Evolutionary conservation across 73 alveolate species (phyloP), one percentile per base, ranked within the genome.

Genomic region (Blepharisma japonicum): DNA sequence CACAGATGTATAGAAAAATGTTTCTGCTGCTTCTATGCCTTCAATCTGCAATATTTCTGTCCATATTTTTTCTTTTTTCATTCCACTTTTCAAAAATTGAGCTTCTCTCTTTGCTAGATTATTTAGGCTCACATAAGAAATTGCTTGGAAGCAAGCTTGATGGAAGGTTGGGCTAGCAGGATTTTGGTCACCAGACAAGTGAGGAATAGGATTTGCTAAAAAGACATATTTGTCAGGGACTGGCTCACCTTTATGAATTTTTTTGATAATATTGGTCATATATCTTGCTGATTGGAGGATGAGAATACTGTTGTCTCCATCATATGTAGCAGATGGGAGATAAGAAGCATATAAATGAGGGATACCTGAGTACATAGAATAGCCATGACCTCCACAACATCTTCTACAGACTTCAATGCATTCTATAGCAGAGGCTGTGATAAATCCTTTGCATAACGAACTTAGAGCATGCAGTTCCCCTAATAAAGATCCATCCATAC

Each of bases 301-400:
- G 42, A 68, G 56, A 72, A 81, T 55, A 76, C 81, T 20, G 82
- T 32, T 67, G 68, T 51, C 71, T 87, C 67, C 68, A 71, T 50
- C 55, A 74, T 11, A 81, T 72, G 46, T 87, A 42, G 78, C 91
- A 72, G 81, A 49, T 7, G 90, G 77, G 23, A 89, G 77, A 49
- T 55, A 55, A 5, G 61, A 45, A 9, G 79, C 86, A 27, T 77
- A 54, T 46, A 88, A 32, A 21, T 67, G 74, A 6, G 94, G 91
- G 66, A 92, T 68, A 14, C 91, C 86, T 11, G 94, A 77, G 56
- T 81, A 81, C 18, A 77, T 49, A 21, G 91, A 82, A 81, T 79
- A 92, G 20, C 98, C 98, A 81, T 92, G 95, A 38, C 95, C 98
- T 39, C 98, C 98, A 67, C 95, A 89, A 50, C 91, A 83, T 66